phyloP scores from a whole-genome alignment of 2,329 filamentous ascomycete species.

The Pseudopyrenochaeta lycopersici region DNA sequence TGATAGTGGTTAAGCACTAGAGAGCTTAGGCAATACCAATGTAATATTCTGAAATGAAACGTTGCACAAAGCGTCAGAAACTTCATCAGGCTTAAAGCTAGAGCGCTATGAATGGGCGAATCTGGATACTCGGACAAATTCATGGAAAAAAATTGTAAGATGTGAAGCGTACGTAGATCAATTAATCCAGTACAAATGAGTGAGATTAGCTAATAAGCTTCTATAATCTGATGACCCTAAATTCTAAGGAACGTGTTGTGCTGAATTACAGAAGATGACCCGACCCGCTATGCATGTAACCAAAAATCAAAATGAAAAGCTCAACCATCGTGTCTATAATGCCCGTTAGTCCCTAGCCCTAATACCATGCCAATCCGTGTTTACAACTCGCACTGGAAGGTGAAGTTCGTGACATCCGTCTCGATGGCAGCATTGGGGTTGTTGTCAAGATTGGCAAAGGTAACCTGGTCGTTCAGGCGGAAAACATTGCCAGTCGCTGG shows the following conservation, averaged over 20 bases:
- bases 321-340: background rate
- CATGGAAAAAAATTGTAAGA: background rate
- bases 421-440: slow-evolving; percentile 10
- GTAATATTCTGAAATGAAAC: too few species aligned
- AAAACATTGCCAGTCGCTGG: background rate
- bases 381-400: slow-evolving; percentile 18
- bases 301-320: background rate
- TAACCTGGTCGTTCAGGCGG: slow-evolving; percentile 19
- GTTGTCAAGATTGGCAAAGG: slow-evolving; percentile 26
- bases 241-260: slow-evolving; percentile 11
- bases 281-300: slow-evolving; percentile 13
- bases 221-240: background rate
- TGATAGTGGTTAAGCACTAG: too few species aligned
- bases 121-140: too few species aligned
- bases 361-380: background rate
- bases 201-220: slow-evolving; percentile 13
- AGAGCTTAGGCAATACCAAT: too few species aligned
- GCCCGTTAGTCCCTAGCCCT: background rate
- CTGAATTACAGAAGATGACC: background rate
- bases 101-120: too few species aligned
- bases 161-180: background rate
- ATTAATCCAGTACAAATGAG: slow-evolving; percentile 4
- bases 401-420: slow-evolving; percentile 27
- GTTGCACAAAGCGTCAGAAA: too few species aligned
- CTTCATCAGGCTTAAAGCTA: too few species aligned